Evolutionary conservation across 2,329 filamentous ascomycete species (phyloP).

Genomic region (Paecilomyces niveus): DNA sequence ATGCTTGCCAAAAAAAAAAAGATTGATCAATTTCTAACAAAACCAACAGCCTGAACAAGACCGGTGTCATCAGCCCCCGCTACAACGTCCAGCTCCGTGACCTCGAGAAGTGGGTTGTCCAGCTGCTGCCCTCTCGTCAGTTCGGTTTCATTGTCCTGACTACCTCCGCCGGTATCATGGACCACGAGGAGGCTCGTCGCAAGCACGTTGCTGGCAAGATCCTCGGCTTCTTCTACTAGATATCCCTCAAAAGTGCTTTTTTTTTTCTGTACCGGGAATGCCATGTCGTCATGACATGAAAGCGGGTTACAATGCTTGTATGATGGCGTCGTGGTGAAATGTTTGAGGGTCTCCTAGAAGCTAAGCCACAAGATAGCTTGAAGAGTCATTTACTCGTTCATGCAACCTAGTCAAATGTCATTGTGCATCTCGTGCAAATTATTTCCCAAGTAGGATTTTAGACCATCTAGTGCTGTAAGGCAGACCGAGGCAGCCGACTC

Average conservation of each 20-base stretch:
- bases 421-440: conserved; percentile 5
- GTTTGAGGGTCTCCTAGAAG: conserved; percentile 17
- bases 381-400: conserved; percentile 4
- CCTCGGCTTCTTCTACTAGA: conserved; percentile 98
- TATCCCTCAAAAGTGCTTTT: conserved; percentile 18
- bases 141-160: conserved; percentile 99
- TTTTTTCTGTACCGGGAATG: conserved; percentile 17
- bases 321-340: conserved; percentile 15
- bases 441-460: background rate
- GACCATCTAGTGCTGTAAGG: background rate
- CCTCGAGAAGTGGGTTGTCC: conserved; percentile 99
- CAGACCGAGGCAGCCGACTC: conserved; percentile 6
- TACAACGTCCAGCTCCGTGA: conserved; percentile 98
- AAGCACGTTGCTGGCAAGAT: conserved; percentile 99
- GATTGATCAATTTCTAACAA: conserved; percentile 10
- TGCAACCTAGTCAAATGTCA: conserved; percentile 5
- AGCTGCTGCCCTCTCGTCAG: conserved; percentile 98
- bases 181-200: conserved; percentile 98
- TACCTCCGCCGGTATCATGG: conserved; percentile 99
- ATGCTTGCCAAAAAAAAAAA: background rate
- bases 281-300: conserved; percentile 8
- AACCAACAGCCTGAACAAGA: conserved; percentile 73
- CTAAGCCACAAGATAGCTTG: conserved; percentile 20
- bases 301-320: conserved; percentile 14
- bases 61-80: conserved; percentile 96